A percentile compares a stretch with the other conserved stretches of the same genome.
These are phyloP conservation scores for Wallacemonas collosoma DNA, from an alignment of 208 protist species.

Conservation along the genomic window DNA sequence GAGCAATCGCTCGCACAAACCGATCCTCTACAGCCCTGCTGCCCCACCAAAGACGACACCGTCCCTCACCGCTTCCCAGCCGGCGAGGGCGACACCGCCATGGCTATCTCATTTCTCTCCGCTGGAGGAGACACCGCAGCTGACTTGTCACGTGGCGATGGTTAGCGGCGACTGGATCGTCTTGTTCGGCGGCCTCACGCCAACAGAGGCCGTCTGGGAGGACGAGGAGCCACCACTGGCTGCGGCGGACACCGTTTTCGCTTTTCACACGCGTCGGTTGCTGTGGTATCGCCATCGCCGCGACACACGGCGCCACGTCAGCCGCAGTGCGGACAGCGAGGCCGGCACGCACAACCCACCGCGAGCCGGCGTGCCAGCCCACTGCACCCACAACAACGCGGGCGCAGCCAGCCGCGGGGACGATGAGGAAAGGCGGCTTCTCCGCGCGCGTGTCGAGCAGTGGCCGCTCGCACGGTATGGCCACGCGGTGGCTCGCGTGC, in stretches of 20 bases:
- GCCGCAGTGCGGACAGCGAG: too few relatives aligned
- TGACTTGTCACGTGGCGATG: conserved; percentile 58
- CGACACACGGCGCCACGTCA: conserved; percentile 1
- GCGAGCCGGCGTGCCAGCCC: too few relatives aligned
- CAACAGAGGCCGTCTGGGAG: conserved; percentile 3
- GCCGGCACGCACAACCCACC: too few relatives aligned
- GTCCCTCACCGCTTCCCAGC: neutral
- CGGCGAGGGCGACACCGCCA: neutral
- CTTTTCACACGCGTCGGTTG: conserved; percentile 39
- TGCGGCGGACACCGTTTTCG: conserved; percentile 39
- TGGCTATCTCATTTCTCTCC: neutral
- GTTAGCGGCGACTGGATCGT: conserved; percentile 36
- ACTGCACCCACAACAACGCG: too few relatives aligned
- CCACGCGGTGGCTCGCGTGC: conserved; percentile 41
- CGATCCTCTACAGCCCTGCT: neutral
- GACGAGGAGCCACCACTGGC: conserved; percentile 14
- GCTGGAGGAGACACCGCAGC: conserved; percentile 26
- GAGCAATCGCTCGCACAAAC: conserved; percentile 2
- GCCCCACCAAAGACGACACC: neutral
- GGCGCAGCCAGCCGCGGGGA: neutral
- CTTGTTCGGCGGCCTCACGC: conserved; percentile 48
- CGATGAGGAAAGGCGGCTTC: neutral
- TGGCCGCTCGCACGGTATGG: conserved; percentile 67
- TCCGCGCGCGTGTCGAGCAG: conserved; percentile 8
- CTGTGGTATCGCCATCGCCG: conserved; percentile 30